Evolutionary conservation across 129 eudicot species (phyloP), one percentile per base, ranked within the genome.

Genomic region (Arctium lappa): DNA sequence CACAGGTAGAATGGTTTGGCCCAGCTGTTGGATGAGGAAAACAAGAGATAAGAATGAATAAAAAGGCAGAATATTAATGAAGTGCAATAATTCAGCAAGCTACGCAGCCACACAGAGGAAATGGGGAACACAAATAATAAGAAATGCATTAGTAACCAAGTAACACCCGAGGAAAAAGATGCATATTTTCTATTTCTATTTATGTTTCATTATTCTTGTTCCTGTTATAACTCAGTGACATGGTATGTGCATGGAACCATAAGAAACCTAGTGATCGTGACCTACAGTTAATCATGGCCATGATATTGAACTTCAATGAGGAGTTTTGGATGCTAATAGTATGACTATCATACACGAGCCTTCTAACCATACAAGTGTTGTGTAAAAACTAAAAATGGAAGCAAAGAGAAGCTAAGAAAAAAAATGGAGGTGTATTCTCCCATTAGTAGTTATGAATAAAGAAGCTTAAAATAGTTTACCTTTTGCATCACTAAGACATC

Each of bases 401-500:
- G 40, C 40, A 3, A 37, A 37, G 40, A 37, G 56, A 46, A 46
- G 40, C 40, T 4, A 37, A 37, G 40, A 37, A 37, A 44, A 44
- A 44, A 44, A 44, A 44, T 44, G 3, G 65, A 53, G n/a, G 8
- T 5, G 22, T 16, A 3, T 53, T 6, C 65, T 53, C 22, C 71
- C 37, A 78, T 69, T 50, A 62, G 33, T 39, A 31, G 66, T 34
- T 77, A 38, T 27, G 30, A 46, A 38, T 29, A 48, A 68, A 32
- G 3, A 73, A 65, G 63, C 40, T 36, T 73, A 62, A 31, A 62
- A 12, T 16, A 5, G 22, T 50, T 78, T 72, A 89, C 98, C 85
- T 90, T 87, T 88, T 94, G 90, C 98, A 94, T 94, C 71, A 94
- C 90, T 27, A 88, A 56, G 46, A 92, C 86, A 84, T 94, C 98